phyloP scores from a whole-genome alignment of 495 filamentous ascomycete genomes.

The Hypoxylon crocopeplum region DNA sequence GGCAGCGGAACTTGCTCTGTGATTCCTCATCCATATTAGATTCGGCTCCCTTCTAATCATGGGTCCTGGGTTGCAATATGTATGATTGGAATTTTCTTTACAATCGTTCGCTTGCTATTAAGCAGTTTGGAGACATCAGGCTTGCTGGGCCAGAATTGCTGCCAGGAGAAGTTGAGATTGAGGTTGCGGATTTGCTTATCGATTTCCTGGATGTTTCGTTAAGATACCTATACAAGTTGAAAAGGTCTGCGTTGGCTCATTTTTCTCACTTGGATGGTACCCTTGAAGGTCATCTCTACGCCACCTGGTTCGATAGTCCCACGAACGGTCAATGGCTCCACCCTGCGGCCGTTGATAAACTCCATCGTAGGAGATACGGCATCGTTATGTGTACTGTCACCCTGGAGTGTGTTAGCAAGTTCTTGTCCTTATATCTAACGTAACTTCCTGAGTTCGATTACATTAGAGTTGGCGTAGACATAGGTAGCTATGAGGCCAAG shows the following conservation, averaged over 20 bases:
- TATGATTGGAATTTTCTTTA: too few relatives aligned
- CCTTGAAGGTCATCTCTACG: background rate
- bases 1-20: slow-evolving; percentile 10
- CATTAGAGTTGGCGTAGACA: too few relatives aligned
- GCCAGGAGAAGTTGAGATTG: slow-evolving; percentile 14
- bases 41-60: background rate
- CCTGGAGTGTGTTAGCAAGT: background rate
- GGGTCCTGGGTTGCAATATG: background rate
- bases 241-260: background rate
- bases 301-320: background rate
- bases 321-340: background rate
- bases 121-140: background rate
- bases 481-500: too few relatives aligned
- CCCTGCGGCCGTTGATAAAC: background rate
- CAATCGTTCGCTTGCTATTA: background rate
- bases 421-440: too few relatives aligned
- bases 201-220: slow-evolving; percentile 4
- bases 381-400: background rate
- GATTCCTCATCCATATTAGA: too few relatives aligned
- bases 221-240: background rate
- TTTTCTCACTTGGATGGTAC: slow-evolving; percentile 2
- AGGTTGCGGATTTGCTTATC: slow-evolving; percentile 7
- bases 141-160: background rate
- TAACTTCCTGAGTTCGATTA: too few relatives aligned
- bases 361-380: background rate